A percentile compares a stretch with the other conserved stretches of the same genome.
These are phyloP conservation scores for Boletus pseudopeckii DNA, from an alignment of 768 basidiomycete genomes.

Conservation along the genomic window DNA sequence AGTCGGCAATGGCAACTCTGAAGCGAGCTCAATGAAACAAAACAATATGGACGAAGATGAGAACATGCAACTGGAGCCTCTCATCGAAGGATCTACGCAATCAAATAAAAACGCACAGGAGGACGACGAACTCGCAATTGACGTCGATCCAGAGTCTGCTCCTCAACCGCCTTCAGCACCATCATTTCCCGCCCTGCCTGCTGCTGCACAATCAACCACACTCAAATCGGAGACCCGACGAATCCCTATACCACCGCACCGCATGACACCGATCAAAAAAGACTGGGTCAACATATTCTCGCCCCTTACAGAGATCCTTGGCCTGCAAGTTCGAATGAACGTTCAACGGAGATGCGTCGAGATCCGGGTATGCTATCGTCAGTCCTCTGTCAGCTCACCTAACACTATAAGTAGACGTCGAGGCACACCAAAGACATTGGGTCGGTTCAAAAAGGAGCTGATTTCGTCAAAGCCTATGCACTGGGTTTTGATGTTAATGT, in stretches of 20 bases:
- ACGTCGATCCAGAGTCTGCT: conserved; percentile 43
- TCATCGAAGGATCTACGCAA: conserved; percentile 2
- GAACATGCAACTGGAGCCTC: conserved; percentile 28
- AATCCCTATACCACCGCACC: conserved; percentile 90
- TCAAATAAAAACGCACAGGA: conserved; percentile 25
- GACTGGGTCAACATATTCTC: conserved; percentile 96
- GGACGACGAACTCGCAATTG: conserved; percentile 66
- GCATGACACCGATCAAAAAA: conserved; percentile 95
- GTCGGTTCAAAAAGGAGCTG: conserved; percentile 93
- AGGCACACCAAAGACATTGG: conserved; percentile 92
- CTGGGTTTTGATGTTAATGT: conserved; percentile 96
- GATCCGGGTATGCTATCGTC: conserved; percentile 67
- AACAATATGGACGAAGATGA: conserved; percentile 24
- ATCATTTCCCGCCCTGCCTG: conserved; percentile 65
- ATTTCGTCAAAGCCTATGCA: conserved; percentile 94
- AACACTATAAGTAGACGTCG: conserved; percentile 61
- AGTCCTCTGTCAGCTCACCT: background rate
- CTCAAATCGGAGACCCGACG: conserved; percentile 84
- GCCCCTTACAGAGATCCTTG: conserved; percentile 91
- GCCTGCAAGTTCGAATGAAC: conserved; percentile 97
- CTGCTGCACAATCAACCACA: conserved; percentile 45
- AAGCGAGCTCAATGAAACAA: conserved; percentile 11
- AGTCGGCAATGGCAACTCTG: conserved; percentile 4
- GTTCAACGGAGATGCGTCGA: conserved; percentile 85
- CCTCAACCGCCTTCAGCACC: conserved; percentile 53